phyloP scores from a whole-genome alignment of 208 protist genomes.

The Crithidia brevicula region DNA sequence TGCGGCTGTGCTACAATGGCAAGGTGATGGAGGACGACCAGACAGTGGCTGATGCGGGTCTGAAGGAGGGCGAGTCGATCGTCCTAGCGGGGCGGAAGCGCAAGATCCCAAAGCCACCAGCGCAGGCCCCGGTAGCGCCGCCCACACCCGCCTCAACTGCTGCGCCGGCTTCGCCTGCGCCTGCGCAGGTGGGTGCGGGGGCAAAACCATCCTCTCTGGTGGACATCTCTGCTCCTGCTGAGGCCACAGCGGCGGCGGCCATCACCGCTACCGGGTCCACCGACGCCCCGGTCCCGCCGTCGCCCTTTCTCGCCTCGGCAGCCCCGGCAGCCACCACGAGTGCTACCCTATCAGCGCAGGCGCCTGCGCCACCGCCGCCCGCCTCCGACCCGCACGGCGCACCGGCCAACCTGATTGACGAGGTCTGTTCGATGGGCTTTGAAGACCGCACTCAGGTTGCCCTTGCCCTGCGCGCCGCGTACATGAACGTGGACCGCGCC shows the following conservation, averaged over 20 bases:
- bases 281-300: neutral
- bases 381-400: constrained; percentile 32
- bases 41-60: constrained; percentile 50
- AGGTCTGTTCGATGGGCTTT: constrained; percentile 87
- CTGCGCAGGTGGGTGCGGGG: constrained; percentile 2
- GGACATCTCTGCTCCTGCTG: constrained; percentile 6
- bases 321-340: constrained; percentile 14
- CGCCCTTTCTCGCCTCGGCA: constrained; percentile 13
- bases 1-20: constrained; percentile 84
- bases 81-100: constrained; percentile 82
- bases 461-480: constrained; percentile 80
- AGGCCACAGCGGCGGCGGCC: neutral
- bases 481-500: constrained; percentile 86
- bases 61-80: constrained; percentile 62
- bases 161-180: neutral
- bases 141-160: too few species aligned
- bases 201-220: neutral
- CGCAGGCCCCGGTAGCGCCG: constrained; percentile 5
- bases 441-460: constrained; percentile 77
- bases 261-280: neutral
- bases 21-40: constrained; percentile 58
- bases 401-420: constrained; percentile 69
- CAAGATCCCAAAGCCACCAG: constrained; percentile 50
- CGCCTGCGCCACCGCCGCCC: constrained; percentile 7
- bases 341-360: constrained; percentile 5